A percentile compares a stretch with the other conserved stretches of the same genome.
Evolutionary conservation across 805 yeast genomes (phyloP).

Genomic region (Wickerhamiella nectarea): DNA sequence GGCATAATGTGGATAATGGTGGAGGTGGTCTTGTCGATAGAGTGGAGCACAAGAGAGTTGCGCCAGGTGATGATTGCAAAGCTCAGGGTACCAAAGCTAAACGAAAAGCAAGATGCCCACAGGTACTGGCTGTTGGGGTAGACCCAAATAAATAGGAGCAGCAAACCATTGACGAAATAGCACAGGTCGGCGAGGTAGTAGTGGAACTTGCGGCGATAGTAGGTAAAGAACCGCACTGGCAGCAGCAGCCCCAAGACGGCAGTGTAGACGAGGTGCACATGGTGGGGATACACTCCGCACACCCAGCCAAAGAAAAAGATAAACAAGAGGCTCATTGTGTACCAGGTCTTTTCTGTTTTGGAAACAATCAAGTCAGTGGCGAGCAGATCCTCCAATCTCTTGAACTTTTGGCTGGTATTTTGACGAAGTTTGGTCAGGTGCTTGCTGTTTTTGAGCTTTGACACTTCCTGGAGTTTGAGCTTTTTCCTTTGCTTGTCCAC

Average conservation of each 20-base stretch:
- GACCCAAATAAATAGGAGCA: constrained; percentile 65
- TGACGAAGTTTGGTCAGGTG: constrained; percentile 22
- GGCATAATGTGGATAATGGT: constrained; percentile 87
- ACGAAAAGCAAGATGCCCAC: constrained; percentile 72
- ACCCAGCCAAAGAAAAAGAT: constrained; percentile 61
- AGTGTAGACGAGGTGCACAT: constrained; percentile 67
- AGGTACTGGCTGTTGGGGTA: constrained; percentile 61
- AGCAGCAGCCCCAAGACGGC: constrained; percentile 44
- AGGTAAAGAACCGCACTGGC: constrained; percentile 77
- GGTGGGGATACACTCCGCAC: constrained; percentile 63
- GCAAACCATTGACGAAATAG: constrained; percentile 68
- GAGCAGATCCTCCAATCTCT: constrained; percentile 22
- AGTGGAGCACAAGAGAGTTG: constrained; percentile 81
- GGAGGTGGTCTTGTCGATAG: constrained; percentile 83
- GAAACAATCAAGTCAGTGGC: constrained; percentile 19
- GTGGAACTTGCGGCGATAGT: constrained; percentile 65
- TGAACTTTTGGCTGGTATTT: constrained; percentile 20
- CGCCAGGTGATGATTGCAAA: constrained; percentile 96
- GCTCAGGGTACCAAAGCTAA: constrained; percentile 76
- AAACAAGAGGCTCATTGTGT: constrained; percentile 53
- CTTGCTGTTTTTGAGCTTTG: constrained; percentile 12
- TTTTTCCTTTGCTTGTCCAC: constrained; percentile 12
- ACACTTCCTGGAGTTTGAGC: constrained; percentile 1
- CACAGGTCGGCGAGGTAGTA: constrained; percentile 87
- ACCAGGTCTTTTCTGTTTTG: constrained; percentile 63